Evolutionary conservation across 2,329 filamentous ascomycete species (phyloP), one percentile per base, ranked within the genome.

Genomic region (Ascochyta pisi): DNA sequence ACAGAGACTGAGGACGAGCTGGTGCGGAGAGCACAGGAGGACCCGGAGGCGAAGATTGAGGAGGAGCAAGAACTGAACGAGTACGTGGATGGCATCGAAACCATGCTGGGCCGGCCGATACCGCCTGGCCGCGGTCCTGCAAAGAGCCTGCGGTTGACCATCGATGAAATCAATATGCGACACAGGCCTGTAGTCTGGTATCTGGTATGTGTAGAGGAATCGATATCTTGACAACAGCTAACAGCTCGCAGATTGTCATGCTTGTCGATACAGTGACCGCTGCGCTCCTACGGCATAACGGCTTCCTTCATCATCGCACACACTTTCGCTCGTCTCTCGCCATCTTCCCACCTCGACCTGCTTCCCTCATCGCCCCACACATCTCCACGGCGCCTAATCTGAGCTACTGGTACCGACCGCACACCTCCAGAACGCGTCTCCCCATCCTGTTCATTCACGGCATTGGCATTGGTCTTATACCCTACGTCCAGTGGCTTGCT

Each of bases 401-500:
- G 6, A 82, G 82, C 58, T 91, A 91, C 77, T 91, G 87, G 85
- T 79, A 87, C 64, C 82, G 83, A 2, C 84, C 85, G 5, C 88
- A 90, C 66, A 84, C 80, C 0, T 86, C 84, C 1, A 80, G 80
- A 47, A 83, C 78, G 1, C 78, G 79, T 38, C 74, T 83, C 0
- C 89, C 88, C 0, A 73, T 91, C 7, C 73, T 91, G 4, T 90
- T 90, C 73, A 79, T 90, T 43, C 89, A 91, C 63, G 89, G 89
- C 15, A 89, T 90, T 44, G 87, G 88, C 38, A 80, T 91, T 54
- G 88, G 89, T 0, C 79, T 91, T 2, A 83, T 84, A 67, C 83
- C 86, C 0, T 89, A 90, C 63, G 76, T 81, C 12, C 70, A 75
- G 15, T 88, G 88, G 65, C 75, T 91, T 1, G 69, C 74, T 31